Conservation (phyloP, 208 protist genomes). For the Porcisia deanei region DNA sequence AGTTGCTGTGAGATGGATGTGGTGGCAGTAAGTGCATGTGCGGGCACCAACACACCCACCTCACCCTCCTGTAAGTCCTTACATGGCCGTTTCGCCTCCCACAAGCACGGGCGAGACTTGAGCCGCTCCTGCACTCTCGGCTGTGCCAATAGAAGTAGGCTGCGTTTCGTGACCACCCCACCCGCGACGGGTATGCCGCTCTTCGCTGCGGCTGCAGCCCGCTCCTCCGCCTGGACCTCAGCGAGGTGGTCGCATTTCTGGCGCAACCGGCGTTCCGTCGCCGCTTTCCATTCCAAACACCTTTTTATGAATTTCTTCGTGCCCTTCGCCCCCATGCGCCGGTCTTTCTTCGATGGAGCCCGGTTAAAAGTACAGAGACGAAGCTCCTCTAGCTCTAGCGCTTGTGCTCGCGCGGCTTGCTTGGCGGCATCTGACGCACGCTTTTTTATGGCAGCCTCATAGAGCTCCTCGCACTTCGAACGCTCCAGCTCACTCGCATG, state of each 20-base stretch:
- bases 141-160: constrained; percentile 24
- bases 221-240: constrained; percentile 21
- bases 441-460: constrained; percentile 13
- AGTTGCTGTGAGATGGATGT: background rate
- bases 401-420: constrained; percentile 16
- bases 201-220: constrained; percentile 15
- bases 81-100: constrained; percentile 20
- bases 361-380: constrained; percentile 58
- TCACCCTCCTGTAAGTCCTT: background rate
- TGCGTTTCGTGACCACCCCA: constrained; percentile 15
- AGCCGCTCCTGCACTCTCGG: constrained; percentile 27
- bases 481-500: constrained; percentile 27
- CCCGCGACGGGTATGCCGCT: constrained; percentile 13
- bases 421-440: constrained; percentile 9
- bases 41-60: background rate
- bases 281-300: constrained; percentile 61
- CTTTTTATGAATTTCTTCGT: constrained; percentile 56
- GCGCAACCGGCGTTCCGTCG: constrained; percentile 24
- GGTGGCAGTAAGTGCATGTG: background rate
- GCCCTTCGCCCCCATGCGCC: constrained; percentile 38
- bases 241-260: constrained; percentile 42
- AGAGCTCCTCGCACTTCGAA: constrained; percentile 27
- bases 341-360: constrained; percentile 32
- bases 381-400: constrained; percentile 31
- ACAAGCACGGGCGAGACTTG: constrained; percentile 29